Evolutionary conservation across 768 basidiomycete species (phyloP), one percentile per base, ranked within the genome.

Genomic region (Pleurotus tuber-regium): DNA sequence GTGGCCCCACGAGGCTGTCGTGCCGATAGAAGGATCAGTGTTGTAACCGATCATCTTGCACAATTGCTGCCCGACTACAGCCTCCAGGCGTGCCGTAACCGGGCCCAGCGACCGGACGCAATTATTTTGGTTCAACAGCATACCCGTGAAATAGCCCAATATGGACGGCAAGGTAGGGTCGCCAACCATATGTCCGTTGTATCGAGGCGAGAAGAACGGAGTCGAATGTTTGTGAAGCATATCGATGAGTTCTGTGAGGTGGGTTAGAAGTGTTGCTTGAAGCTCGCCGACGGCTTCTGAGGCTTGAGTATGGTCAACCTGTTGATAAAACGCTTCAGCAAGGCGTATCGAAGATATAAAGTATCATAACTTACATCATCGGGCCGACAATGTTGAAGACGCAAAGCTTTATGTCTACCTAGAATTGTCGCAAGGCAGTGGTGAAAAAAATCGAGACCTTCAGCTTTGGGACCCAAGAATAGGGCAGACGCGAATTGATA

Each of bases 61-160:
- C 31, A 75, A 57, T 14, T 76, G 63, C 38, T 62, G 58, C 14
- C 74, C 75, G 16, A 71, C 75, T 14, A 66, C 60, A 23, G 61
- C 53, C 54, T 76, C 75, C 26, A 77, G 55, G 10, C 63, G 30
- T 6, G 70, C 69, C 1, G 74, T 73, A 10, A 73, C 54, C 1
- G 76, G 76, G 25, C 65, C 64, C 2, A 69, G 70, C 54, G 75
- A 73, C 19, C 65, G 59, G 5, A 73, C 67, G 44, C 73, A 69
- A 56, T 78, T 76, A 63, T 78, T 77, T 5, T 67, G 75, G 54
- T 78, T 78, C 57, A 65, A 59, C 4, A 69, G 52, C 56, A 70
- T 59, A 0, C 58, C 54, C 21, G 56, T 36, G 25, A 65, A 55
- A 54, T 60, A 67, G 4, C 67, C 69, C 25, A 66, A 44, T 21